Evolutionary conservation across 139 green algal genomes (phyloP).

Genomic region (Picocystis salinarum): DNA sequence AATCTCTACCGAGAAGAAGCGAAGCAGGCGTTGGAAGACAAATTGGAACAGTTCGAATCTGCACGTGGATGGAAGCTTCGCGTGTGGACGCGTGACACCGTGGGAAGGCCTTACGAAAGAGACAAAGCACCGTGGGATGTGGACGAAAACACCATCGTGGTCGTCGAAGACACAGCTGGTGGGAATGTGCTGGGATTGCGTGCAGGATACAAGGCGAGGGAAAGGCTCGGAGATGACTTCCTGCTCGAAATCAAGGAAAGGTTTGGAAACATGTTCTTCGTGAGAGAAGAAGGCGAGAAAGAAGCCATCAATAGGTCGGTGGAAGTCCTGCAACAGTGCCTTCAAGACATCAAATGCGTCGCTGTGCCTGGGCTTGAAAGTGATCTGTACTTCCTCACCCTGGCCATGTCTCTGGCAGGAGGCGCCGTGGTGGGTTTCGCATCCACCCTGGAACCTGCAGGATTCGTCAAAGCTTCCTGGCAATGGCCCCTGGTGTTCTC

Average conservation of each 20-base stretch:
- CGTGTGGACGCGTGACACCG: too few species aligned
- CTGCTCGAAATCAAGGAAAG: conserved; percentile 42
- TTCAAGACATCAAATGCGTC: conserved; percentile 19
- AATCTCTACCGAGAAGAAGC: too few species aligned
- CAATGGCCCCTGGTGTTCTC: conserved; percentile 45
- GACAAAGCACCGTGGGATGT: conserved; percentile 23
- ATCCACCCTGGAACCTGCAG: conserved; percentile 31
- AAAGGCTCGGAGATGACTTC: conserved; percentile 32
- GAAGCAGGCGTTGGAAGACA: too few species aligned
- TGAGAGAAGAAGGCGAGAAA: conserved; percentile 40
- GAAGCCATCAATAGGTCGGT: conserved; percentile 21
- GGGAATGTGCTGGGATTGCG: conserved; percentile 45
- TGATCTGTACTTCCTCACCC: conserved; percentile 47
- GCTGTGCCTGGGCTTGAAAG: conserved; percentile 37
- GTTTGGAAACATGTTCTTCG: conserved; percentile 55
- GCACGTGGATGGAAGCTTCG: too few species aligned
- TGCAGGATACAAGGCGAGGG: conserved; percentile 25
- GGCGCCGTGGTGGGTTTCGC: conserved; percentile 38
- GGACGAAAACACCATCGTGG: conserved; percentile 23
- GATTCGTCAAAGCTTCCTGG: conserved; percentile 30
- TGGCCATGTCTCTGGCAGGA: conserved; percentile 26
- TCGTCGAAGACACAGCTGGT: conserved; percentile 37
- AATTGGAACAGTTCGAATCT: too few species aligned
- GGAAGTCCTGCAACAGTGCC: conserved; percentile 27
- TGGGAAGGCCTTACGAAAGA: too few species aligned